Percentiles rank a stretch among this genome's conserved stretches.
Evolutionary conservation across 2,329 filamentous ascomycete species (phyloP).

Genomic region (Thelonectria discophora): DNA sequence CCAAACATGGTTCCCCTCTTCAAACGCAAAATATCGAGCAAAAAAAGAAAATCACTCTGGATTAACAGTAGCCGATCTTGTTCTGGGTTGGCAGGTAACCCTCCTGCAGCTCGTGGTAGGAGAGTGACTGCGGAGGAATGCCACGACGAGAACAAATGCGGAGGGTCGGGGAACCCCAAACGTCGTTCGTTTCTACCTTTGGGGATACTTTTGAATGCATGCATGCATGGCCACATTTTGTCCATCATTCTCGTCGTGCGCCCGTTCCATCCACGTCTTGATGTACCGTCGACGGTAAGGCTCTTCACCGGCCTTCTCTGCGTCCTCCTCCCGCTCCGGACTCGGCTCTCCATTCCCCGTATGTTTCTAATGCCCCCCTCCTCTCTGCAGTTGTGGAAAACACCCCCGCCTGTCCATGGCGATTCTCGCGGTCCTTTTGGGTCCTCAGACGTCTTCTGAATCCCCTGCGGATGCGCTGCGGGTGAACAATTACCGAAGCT

Average conservation of each 20-base stretch:
- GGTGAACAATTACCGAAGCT: constrained; percentile 16
- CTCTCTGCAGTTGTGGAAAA: neutral
- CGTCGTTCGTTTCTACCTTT: no score
- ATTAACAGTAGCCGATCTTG: neutral
- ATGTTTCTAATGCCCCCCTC: neutral
- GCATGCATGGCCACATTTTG: no score
- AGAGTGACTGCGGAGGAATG: neutral
- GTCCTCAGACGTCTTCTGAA: constrained; percentile 3
- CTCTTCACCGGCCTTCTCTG: constrained; percentile 9
- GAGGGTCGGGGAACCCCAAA: no score
- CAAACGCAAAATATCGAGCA: neutral
- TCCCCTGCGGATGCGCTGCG: constrained; percentile 7
- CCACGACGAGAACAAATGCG: no score
- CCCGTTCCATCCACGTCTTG: no score
- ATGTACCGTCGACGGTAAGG: no score
- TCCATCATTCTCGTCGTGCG: no score
- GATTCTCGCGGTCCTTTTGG: neutral
- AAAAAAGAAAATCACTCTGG: neutral
- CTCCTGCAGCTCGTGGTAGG: neutral
- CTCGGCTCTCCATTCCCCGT: neutral
- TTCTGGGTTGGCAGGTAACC: neutral
- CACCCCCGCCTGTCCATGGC: neutral
- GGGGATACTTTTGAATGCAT: no score
- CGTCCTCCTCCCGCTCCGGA: neutral
- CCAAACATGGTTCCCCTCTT: constrained; percentile 7